These are phyloP conservation scores for Pseudogymnoascus destructans DNA, from an alignment of 2,329 filamentous ascomycete genomes.

Conservation along the genomic window DNA sequence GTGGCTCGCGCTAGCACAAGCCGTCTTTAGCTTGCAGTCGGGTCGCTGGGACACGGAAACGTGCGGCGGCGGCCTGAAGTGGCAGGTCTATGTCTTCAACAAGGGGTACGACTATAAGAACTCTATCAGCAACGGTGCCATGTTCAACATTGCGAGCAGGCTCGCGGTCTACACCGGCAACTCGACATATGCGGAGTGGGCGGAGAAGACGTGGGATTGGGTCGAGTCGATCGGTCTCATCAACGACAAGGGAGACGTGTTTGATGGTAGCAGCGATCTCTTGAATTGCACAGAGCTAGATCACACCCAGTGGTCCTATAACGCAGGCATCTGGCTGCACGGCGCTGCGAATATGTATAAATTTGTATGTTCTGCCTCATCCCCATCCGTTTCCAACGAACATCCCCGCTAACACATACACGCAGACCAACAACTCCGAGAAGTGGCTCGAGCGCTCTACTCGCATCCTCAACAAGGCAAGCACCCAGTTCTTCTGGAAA, in stretches of 20 bases:
- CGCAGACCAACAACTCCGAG: constrained; percentile 28
- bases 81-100: constrained; percentile 74
- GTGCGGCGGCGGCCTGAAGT: constrained; percentile 60
- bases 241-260: constrained; percentile 35
- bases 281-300: constrained; percentile 42
- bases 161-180: constrained; percentile 64
- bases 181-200: constrained; percentile 61
- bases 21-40: constrained; percentile 64
- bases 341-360: constrained; percentile 32
- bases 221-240: constrained; percentile 42
- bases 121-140: constrained; percentile 43
- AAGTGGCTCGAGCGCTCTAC: constrained; percentile 27
- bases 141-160: constrained; percentile 47
- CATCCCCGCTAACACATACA: constrained; percentile 20
- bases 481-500: constrained; percentile 23
- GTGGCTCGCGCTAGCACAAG: constrained; percentile 58
- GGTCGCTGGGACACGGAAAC: constrained; percentile 52
- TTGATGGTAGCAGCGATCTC: constrained; percentile 43
- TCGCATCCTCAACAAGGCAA: constrained; percentile 26
- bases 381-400: neutral
- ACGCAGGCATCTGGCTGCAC: constrained; percentile 48
- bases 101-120: constrained; percentile 64
- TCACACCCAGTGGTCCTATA: constrained; percentile 53
- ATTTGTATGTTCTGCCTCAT: constrained; percentile 28
- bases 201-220: constrained; percentile 57